Percentiles rank a stretch among this genome's conserved stretches.
Conservation (phyloP, 306 rosid genomes). For the Vigna unguiculata region DNA sequence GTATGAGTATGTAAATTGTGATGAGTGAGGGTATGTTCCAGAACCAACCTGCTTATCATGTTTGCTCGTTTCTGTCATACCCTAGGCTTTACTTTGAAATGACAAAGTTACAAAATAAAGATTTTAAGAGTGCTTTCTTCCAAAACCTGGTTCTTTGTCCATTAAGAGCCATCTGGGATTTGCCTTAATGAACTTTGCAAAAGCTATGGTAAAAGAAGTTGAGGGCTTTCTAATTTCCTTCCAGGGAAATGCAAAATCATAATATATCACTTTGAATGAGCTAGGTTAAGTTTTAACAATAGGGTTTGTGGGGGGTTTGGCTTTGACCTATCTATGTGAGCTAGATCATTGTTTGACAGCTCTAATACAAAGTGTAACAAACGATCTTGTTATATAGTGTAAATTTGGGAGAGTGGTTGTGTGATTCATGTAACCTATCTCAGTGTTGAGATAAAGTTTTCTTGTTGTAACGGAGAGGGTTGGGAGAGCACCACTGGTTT, state of each 20-base stretch:
- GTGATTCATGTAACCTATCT: too few relatives aligned
- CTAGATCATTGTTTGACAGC: too few relatives aligned
- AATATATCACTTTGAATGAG: too few relatives aligned
- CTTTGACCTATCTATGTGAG: too few relatives aligned
- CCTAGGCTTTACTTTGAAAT: neutral
- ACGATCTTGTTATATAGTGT: neutral
- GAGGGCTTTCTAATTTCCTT: constrained; percentile 10
- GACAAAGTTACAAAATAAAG: constrained; percentile 8
- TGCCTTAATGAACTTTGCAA: neutral
- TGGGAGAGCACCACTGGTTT: constrained; percentile 3
- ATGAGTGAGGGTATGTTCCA: constrained; percentile 17
- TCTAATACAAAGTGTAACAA: neutral
- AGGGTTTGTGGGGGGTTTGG: too few relatives aligned
- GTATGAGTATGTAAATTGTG: constrained; percentile 9
- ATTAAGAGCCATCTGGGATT: constrained; percentile 23
- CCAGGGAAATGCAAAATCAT: neutral
- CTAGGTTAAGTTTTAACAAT: too few relatives aligned
- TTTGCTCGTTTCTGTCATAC: constrained; percentile 8
- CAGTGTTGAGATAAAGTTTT: too few relatives aligned
- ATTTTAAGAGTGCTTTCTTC: constrained; percentile 20
- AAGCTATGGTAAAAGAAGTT: constrained; percentile 11
- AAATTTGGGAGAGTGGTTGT: too few relatives aligned
- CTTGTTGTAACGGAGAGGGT: neutral
- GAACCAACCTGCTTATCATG: constrained; percentile 18
- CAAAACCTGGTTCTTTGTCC: constrained; percentile 8